Base-by-base conservation (phyloP, 495 filamentous ascomycete species). In the Aspergillus taichungensis region DNA sequence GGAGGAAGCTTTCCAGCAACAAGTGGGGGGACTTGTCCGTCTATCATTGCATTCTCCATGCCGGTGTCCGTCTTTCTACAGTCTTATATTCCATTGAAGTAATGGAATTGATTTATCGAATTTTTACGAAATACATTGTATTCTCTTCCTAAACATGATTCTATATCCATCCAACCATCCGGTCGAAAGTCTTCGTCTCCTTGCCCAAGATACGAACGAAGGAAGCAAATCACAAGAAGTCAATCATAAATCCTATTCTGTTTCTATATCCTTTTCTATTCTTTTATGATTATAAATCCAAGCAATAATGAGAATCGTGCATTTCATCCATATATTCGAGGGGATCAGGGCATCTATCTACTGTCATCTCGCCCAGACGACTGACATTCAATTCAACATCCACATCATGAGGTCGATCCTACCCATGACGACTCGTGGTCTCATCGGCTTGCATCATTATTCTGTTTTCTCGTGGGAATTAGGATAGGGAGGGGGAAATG, bases 271-370 rank as follows among this genome's bases (percentile, higher is more conserved):
- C 18, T 24, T 7, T 43, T 34, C n/a, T n/a, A n/a, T n/a, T n/a
- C n/a, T n/a, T n/a, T 34, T 34, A 34, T 43, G 18, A 34, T 34
- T 13, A 34, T 29, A 13, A 14, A 13, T 33, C 30, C 42, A 39
- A 33, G 44, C 12, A 40, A 40, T 47, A 31, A 37, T 13, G 31
- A n/a, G 31, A 42, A 37, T 37, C 24, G 34, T 32, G 42, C 42
- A 51, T 51, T 50, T 51, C 46, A 53, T 51, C 52, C 61, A 53
- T 68, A 64, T 67, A 68, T 68, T 67, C 50, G 60, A 57, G 52
- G 56, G 55, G 51, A 54, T 57, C n/a, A 54, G 39, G 42, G 45
- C 53, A 54, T 68, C 63, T 67, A 70, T 70, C 67, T 70, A 70
- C 64, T 61, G 54, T 57, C 57, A 53, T 58, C 45, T 57, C 43